Conservation (phyloP, 352 stramenopile species). For the Phytophthora sp. region DNA sequence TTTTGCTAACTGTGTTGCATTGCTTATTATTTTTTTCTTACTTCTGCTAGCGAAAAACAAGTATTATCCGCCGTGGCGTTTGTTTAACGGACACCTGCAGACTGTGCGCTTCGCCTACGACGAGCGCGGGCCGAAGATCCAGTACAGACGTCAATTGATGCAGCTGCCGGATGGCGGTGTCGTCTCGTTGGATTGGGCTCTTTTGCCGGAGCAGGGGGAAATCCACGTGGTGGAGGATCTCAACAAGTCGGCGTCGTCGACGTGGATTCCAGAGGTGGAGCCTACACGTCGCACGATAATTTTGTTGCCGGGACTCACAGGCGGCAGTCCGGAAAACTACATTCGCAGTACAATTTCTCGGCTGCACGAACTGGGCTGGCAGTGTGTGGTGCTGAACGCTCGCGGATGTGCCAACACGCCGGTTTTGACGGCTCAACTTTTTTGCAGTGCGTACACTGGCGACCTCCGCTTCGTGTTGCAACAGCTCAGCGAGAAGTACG, state of each 20-base stretch:
- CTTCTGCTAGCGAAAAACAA: conserved; percentile 44
- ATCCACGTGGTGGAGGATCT: conserved; percentile 11
- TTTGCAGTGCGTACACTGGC: conserved; percentile 73
- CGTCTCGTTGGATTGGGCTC: conserved; percentile 78
- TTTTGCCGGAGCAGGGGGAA: conserved; percentile 20
- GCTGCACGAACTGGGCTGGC: conserved; percentile 54
- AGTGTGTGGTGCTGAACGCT: conserved; percentile 80
- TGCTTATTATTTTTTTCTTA: neutral
- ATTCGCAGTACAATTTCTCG: conserved; percentile 63
- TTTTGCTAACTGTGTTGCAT: conserved; percentile 12
- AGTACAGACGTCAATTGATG: conserved; percentile 70
- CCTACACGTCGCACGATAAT: conserved; percentile 47
- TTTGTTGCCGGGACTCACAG: conserved; percentile 68
- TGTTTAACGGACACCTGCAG: conserved; percentile 74
- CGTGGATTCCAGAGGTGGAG: conserved; percentile 42
- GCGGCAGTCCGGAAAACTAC: conserved; percentile 78
- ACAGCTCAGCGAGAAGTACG: conserved; percentile 46
- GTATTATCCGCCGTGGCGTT: conserved; percentile 62
- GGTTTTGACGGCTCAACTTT: conserved; percentile 61
- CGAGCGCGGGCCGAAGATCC: conserved; percentile 34
- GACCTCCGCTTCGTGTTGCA: conserved; percentile 64
- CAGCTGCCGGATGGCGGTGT: conserved; percentile 65
- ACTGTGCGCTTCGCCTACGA: conserved; percentile 59
- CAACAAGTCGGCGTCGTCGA: conserved; percentile 6
- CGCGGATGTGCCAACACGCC: conserved; percentile 68